Percentiles rank a stretch among this genome's conserved stretches.
These are phyloP conservation scores for Neckera pumila DNA, from an alignment of 225 moss, liverwort and hornwort species.

Conservation along the genomic window DNA sequence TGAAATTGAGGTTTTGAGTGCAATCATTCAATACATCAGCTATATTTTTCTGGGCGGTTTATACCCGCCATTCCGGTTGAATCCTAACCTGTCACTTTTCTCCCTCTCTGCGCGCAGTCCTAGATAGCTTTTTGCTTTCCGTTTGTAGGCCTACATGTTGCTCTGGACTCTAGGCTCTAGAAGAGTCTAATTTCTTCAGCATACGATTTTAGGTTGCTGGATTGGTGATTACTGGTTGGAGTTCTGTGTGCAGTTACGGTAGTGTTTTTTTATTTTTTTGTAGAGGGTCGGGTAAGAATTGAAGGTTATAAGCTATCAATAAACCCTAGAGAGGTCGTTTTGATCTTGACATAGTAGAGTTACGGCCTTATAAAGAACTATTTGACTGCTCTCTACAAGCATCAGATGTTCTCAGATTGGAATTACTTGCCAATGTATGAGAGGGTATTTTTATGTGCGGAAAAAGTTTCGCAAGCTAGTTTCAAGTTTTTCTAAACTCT, in stretches of 20 bases:
- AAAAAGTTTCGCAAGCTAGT: slow-evolving; percentile 21
- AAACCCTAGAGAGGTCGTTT: not conserved
- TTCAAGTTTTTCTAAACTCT: too few relatives aligned
- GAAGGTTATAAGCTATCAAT: slow-evolving; percentile 16
- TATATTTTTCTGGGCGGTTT: not conserved
- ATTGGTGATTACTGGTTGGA: slow-evolving; percentile 8
- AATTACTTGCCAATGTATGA: not conserved
- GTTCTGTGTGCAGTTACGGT: slow-evolving; percentile 17
- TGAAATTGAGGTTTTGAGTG: not conserved
- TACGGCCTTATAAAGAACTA: not conserved
- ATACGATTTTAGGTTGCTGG: not conserved
- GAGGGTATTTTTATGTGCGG: not conserved
- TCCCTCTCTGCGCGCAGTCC: not conserved
- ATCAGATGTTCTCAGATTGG: not conserved
- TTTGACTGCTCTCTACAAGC: not conserved
- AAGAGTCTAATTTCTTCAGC: not conserved
- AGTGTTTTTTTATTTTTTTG: slow-evolving; percentile 4
- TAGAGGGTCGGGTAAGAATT: slow-evolving; percentile 53
- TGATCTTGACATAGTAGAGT: not conserved
- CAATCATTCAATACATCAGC: not conserved
- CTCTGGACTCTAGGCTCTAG: not conserved
- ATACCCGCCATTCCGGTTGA: not conserved
- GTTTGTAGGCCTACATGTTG: not conserved
- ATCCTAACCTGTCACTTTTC: not conserved
- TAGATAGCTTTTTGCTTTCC: not conserved